These are phyloP conservation scores for Phytopythium boreale DNA, from an alignment of 352 stramenopile species.

Conservation along the genomic window DNA sequence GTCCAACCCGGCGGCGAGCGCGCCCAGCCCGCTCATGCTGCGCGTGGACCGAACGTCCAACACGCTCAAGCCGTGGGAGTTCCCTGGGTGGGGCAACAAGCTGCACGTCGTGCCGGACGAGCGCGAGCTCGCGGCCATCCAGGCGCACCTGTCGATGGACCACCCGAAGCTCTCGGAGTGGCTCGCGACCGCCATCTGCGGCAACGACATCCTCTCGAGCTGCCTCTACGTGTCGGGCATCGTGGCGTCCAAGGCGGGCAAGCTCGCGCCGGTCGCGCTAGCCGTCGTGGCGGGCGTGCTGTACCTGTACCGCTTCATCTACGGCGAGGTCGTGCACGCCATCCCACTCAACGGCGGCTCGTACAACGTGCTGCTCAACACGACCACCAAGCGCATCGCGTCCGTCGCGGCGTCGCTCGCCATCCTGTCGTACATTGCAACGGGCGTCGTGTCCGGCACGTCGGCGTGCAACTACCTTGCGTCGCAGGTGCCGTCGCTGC, in stretches of 20 bases:
- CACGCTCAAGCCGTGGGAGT: slow-evolving; percentile 79
- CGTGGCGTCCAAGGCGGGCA: slow-evolving; percentile 85
- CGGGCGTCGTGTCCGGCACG: slow-evolving; percentile 86
- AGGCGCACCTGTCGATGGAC: slow-evolving; percentile 64
- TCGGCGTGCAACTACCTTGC: slow-evolving; percentile 87
- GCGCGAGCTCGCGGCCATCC: slow-evolving; percentile 72
- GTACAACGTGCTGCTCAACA: slow-evolving; percentile 96
- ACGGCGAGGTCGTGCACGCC: slow-evolving; percentile 92
- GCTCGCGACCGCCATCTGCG: slow-evolving; percentile 93
- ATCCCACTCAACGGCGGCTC: slow-evolving; percentile 94
- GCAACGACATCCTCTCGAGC: slow-evolving; percentile 95
- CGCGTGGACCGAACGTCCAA: slow-evolving; percentile 69
- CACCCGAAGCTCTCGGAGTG: slow-evolving; percentile 90
- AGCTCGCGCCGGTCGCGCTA: slow-evolving; percentile 89
- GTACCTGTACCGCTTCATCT: slow-evolving; percentile 92
- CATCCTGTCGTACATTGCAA: slow-evolving; percentile 96
- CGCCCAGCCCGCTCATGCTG: slow-evolving; percentile 63
- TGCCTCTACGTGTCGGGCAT: slow-evolving; percentile 89
- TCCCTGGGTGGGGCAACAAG: slow-evolving; percentile 79
- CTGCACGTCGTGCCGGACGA: slow-evolving; percentile 50
- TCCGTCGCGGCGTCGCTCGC: slow-evolving; percentile 92
- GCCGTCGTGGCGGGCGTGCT: slow-evolving; percentile 87
- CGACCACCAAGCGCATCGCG: slow-evolving; percentile 91
- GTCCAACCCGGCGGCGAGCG: neutral
- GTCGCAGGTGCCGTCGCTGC: slow-evolving; percentile 67